Base-by-base conservation (phyloP, 768 basidiomycete species). In the Mycena alexandri region DNA sequence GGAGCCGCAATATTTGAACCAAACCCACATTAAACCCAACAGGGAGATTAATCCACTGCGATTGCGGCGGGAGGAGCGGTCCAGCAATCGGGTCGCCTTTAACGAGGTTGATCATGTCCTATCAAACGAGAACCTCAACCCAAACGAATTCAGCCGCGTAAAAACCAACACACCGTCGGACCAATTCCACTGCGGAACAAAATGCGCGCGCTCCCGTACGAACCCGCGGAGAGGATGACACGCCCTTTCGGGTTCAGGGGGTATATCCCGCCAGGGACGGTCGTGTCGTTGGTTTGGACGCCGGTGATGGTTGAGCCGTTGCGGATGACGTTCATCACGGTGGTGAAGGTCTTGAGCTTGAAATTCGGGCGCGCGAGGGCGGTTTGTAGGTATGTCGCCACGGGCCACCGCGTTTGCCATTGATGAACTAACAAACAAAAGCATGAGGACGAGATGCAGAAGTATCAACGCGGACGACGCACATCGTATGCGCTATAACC, bases 181-280 rank as follows among this genome's bases (percentile, higher is more conserved):
- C 83, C 83, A 56, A 84, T 83, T 22, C 82, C 82, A 38, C 79
- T 81, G 64, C 78, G 77, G 79, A 81, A 82, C 16, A 83, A 77
- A 55, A 83, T 75, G 46, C 82, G 77, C 57, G 81, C 75, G 25
- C 79, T 81, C 9, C 82, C 82, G 67, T 77, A 82, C 8, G 79
- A 74, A 12, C 83, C 83, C 3, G 74, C 82, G 6, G 81, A 77
- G 5, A 71, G 66, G 38, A 71, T 71, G 9, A 71, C 70, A 17
- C 69, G 69, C 10, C 69, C 69, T 0, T 53, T 53, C 19, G 77
- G 70, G 34, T 75, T 83, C 57, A 84, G 73, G 1, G 81, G 79
- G 44, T 82, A 73, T 72, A 83, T 68, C 33, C 82, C 82, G 61
- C 79, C 78, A 16, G 75, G 75, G 36, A 81, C 81, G 7, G 79